A percentile compares a stretch with the other conserved stretches of the same genome.
These are phyloP conservation scores for Lactarius psammicola DNA, from an alignment of 768 basidiomycete genomes.

Conservation along the genomic window DNA sequence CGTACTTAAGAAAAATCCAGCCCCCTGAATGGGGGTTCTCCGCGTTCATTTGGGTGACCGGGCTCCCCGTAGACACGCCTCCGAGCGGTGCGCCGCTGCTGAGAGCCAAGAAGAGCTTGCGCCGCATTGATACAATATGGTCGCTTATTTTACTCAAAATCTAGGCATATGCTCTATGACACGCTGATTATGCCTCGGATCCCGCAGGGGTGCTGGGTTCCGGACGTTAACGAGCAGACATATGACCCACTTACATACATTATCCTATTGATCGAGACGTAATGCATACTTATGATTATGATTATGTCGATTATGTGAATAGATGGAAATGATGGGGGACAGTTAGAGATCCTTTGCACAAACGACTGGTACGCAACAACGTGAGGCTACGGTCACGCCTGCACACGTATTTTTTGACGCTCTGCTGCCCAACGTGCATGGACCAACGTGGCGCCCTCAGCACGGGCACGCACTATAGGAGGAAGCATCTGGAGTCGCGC, in stretches of 20 bases:
- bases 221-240: slow-evolving; percentile 2
- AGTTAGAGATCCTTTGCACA: slow-evolving; percentile 17
- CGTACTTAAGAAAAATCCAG: slow-evolving; percentile 1
- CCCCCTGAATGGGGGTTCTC: slow-evolving; percentile 8
- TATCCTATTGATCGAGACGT: slow-evolving; percentile 15
- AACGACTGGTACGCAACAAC: slow-evolving; percentile 7
- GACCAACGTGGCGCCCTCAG: slow-evolving; percentile 69
- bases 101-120: slow-evolving; percentile 23
- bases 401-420: slow-evolving; percentile 31
- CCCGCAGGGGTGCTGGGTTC: slow-evolving; percentile 7
- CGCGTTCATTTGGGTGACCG: slow-evolving; percentile 8
- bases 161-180: slow-evolving; percentile 24
- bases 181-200: slow-evolving; percentile 6
- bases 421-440: slow-evolving; percentile 75
- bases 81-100: slow-evolving; percentile 8
- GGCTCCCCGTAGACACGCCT: slow-evolving; percentile 13
- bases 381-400: slow-evolving; percentile 14
- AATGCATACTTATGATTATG: slow-evolving; percentile 14
- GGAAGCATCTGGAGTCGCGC: slow-evolving; percentile 57
- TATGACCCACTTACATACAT: slow-evolving; percentile 14
- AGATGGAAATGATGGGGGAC: background rate
- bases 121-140: slow-evolving; percentile 15
- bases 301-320: slow-evolving; percentile 4
- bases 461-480: slow-evolving; percentile 58
- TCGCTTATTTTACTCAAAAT: slow-evolving; percentile 5